phyloP scores from a whole-genome alignment of 2,329 filamentous ascomycete genomes.

The Epichloe glyceriae region DNA sequence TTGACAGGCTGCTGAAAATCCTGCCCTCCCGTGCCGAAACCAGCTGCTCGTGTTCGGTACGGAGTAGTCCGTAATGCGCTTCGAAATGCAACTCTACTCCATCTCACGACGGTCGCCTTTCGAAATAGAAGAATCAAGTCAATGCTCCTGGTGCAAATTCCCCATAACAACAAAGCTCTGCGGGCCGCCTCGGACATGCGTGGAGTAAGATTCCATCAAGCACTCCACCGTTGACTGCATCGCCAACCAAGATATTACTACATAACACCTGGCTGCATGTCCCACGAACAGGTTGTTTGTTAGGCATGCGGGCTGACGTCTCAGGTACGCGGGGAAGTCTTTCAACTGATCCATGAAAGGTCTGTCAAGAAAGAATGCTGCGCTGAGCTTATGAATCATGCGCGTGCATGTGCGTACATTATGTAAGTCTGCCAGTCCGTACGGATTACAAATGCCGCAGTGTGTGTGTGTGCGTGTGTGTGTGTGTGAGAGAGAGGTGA shows the following conservation, averaged over 20 bases:
- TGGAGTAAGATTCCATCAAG: not conserved
- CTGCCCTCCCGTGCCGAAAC: not conserved
- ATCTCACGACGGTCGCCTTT: not conserved
- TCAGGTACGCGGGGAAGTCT: not conserved
- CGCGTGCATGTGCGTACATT: no score
- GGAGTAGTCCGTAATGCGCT: not conserved
- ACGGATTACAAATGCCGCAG: not conserved
- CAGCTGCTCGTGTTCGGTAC: not conserved
- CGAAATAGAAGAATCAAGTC: not conserved
- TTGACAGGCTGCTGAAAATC: not conserved
- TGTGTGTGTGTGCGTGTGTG: no score
- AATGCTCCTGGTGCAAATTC: not conserved
- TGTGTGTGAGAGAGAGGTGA: no score
- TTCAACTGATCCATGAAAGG: no score
- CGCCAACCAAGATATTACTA: not conserved
- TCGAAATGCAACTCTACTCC: not conserved
- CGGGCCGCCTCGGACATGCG: conserved; percentile 1
- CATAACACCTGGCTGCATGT: not conserved
- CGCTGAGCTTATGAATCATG: no score
- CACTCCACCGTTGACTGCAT: not conserved
- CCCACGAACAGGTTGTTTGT: not conserved
- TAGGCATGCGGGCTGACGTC: not conserved
- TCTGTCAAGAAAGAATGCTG: no score
- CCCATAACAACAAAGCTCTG: not conserved
- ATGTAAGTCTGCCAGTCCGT: no score